phyloP scores from a whole-genome alignment of 2,329 filamentous ascomycete species.

The Fusarium incarnatum region DNA sequence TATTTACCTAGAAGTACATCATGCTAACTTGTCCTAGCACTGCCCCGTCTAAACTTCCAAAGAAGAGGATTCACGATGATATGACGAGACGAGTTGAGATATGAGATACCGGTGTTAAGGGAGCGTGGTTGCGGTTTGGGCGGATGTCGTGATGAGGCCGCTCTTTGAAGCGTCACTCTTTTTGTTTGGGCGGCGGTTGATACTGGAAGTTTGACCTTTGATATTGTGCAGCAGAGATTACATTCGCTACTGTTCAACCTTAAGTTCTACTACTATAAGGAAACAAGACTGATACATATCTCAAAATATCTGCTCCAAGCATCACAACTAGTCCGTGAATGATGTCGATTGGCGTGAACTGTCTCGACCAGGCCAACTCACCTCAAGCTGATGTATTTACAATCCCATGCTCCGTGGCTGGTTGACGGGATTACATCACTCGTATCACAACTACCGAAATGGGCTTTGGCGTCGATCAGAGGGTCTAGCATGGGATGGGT shows the following conservation, averaged over 20 bases:
- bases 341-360: neutral
- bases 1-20: neutral
- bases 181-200: conserved; percentile 18
- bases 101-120: conserved; percentile 18
- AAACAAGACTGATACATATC: conserved; percentile 13
- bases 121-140: conserved; percentile 10
- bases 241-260: conserved; percentile 25
- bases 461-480: conserved; percentile 33
- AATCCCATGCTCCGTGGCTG: conserved; percentile 17
- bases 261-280: neutral
- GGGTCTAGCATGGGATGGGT: conserved; percentile 33
- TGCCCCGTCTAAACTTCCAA: conserved; percentile 43
- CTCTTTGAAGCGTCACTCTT: conserved; percentile 34
- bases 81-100: conserved; percentile 26
- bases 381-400: neutral
- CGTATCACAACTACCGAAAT: conserved; percentile 33
- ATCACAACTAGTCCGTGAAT: neutral
- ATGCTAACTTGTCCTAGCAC: conserved; percentile 36
- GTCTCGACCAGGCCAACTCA: neutral
- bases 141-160: conserved; percentile 28
- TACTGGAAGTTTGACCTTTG: neutral
- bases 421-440: conserved; percentile 38
- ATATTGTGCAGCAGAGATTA: conserved; percentile 10
- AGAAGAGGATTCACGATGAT: conserved; percentile 10
- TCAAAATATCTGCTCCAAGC: neutral